phyloP scores from a whole-genome alignment of 176 grass and related monocot genomes.

The Otatea glauca region DNA sequence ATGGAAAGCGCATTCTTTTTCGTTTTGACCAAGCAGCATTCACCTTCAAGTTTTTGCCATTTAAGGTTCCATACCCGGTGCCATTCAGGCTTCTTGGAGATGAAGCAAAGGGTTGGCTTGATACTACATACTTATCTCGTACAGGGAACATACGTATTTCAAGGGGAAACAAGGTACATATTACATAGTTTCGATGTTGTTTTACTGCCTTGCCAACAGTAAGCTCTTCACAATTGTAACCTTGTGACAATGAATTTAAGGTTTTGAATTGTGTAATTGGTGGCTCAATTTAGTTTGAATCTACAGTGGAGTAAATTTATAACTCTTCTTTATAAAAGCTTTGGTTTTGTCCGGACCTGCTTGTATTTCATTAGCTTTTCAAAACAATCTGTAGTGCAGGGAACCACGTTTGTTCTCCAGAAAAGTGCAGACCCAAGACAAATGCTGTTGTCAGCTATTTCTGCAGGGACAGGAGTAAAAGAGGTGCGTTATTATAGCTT shows the following conservation, averaged over 20 bases:
- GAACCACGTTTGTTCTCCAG: slow-evolving; percentile 94
- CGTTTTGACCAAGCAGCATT: slow-evolving; percentile 93
- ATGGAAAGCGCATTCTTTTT: slow-evolving; percentile 87
- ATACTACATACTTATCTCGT: slow-evolving; percentile 86
- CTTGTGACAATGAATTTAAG: slow-evolving; percentile 9
- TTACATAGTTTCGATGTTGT: slow-evolving; percentile 19
- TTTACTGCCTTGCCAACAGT: not conserved
- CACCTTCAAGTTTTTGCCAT: slow-evolving; percentile 90
- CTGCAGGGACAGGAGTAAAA: slow-evolving; percentile 52
- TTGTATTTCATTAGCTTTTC: slow-evolving; percentile 49
- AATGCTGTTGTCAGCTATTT: slow-evolving; percentile 78
- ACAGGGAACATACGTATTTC: slow-evolving; percentile 89
- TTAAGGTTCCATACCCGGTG: slow-evolving; percentile 97
- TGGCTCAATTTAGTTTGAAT: not conserved
- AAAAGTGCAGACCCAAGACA: slow-evolving; percentile 82
- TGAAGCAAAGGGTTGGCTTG: slow-evolving; percentile 97
- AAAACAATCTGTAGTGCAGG: slow-evolving; percentile 93
- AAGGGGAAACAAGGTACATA: slow-evolving; percentile 92
- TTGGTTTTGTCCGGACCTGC: slow-evolving; percentile 4
- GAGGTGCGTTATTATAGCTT: slow-evolving; percentile 53
- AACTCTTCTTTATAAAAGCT: not conserved
- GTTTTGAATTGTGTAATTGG: not conserved
- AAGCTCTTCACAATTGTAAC: not conserved
- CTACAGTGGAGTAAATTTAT: not conserved
- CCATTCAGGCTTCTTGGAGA: slow-evolving; percentile 94